Conservation (phyloP, 805 yeast species). For the Wickerhamomyces hampshirensis region DNA sequence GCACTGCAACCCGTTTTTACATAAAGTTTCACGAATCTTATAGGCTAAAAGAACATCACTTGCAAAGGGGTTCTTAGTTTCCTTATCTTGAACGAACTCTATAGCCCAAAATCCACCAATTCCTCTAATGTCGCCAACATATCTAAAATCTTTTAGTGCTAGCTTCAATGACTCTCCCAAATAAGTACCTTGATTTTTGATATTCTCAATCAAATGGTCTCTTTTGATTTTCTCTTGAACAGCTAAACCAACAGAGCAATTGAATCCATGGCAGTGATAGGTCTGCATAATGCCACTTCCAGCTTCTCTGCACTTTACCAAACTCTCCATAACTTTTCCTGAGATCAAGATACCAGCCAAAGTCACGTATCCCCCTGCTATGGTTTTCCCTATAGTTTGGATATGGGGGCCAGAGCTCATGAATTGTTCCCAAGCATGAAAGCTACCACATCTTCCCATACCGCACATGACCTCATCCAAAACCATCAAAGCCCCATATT, state of each 20-base stretch:
- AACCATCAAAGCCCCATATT: constrained; percentile 40
- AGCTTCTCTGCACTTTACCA: constrained; percentile 11
- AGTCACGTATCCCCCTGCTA: constrained; percentile 39
- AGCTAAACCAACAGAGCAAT: constrained; percentile 36
- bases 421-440: constrained; percentile 35
- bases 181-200: constrained; percentile 35
- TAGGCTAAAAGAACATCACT: constrained; percentile 20
- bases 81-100: constrained; percentile 40
- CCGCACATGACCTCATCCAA: constrained; percentile 51
- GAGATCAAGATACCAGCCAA: constrained; percentile 34
- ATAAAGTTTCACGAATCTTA: constrained; percentile 27
- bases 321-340: constrained; percentile 28
- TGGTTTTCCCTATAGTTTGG: constrained; percentile 37
- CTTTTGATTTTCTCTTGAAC: constrained; percentile 33
- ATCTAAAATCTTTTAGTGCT: constrained; percentile 23
- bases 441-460: constrained; percentile 40
- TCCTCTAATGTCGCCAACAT: constrained; percentile 47
- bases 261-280: constrained; percentile 37
- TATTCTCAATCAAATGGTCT: constrained; percentile 31
- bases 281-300: constrained; percentile 38
- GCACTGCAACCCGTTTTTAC: constrained; percentile 32
- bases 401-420: constrained; percentile 36
- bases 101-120: constrained; percentile 46
- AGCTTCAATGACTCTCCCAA: constrained; percentile 30
- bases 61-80: constrained; percentile 38